phyloP scores from a whole-genome alignment of 2,329 filamentous ascomycete genomes.

The Fusarium pininemorale region DNA sequence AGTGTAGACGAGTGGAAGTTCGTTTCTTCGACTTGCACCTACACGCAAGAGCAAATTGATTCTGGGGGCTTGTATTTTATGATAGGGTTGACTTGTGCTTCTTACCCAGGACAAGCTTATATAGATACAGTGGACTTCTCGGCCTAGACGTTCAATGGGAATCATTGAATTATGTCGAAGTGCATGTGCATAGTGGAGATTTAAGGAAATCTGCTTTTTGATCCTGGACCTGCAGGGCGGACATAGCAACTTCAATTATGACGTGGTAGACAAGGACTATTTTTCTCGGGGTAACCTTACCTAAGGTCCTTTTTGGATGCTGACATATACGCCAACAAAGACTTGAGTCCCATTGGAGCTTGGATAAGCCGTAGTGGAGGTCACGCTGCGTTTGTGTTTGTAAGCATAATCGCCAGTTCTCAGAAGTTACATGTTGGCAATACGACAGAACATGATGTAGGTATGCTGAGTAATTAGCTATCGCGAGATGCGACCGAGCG shows the following conservation, averaged over 20 bases:
- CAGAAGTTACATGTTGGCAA: not conserved
- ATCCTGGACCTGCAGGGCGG: too few species aligned
- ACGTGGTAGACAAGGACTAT: not conserved
- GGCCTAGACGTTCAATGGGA: not conserved
- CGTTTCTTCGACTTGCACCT: not conserved
- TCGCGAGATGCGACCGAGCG: not conserved
- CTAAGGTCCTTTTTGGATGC: not conserved
- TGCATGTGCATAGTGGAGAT: too few species aligned
- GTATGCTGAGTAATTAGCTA: not conserved
- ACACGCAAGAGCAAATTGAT: not conserved
- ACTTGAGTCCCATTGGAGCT: too few species aligned
- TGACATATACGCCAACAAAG: not conserved
- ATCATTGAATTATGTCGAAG: too few species aligned
- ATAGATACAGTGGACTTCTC: not conserved
- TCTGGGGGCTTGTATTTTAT: not conserved
- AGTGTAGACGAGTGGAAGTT: fast-evolving
- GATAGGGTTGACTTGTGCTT: not conserved
- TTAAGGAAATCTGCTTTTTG: too few species aligned
- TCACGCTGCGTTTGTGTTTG: not conserved
- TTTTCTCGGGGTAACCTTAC: not conserved
- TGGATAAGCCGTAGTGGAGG: not conserved
- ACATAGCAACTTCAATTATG: not conserved
- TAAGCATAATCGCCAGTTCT: not conserved
- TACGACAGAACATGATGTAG: fast-evolving
- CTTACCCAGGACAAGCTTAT: too few species aligned